Evolutionary conservation across 495 filamentous ascomycete species (phyloP).

Genomic region (Xylaria intraflava): DNA sequence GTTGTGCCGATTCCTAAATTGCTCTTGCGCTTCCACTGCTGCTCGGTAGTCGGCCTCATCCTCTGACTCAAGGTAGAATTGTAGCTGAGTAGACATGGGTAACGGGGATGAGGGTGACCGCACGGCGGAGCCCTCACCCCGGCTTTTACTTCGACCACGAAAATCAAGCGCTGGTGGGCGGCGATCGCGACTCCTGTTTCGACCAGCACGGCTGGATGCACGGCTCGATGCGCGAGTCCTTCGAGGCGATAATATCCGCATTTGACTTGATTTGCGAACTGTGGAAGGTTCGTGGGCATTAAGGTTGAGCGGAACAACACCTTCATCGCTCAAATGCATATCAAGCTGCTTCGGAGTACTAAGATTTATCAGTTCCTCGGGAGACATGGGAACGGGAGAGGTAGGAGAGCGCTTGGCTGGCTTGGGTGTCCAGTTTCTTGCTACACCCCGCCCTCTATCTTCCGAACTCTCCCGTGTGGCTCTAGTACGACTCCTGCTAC

Average conservation of each 20-base stretch:
- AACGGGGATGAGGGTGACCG: conserved; percentile 77
- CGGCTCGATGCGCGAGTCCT: conserved; percentile 34
- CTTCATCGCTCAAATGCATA: conserved; percentile 10
- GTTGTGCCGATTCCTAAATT: conserved; percentile 51
- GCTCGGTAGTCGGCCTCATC: conserved; percentile 57
- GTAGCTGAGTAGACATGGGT: conserved; percentile 50
- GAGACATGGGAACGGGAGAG: conserved; percentile 87
- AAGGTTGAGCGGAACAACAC: conserved; percentile 8
- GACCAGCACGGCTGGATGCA: conserved; percentile 39
- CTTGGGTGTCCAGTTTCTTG: conserved; percentile 59
- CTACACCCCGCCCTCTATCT: conserved; percentile 57
- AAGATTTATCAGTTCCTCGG: conserved; percentile 64
- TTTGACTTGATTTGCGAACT: conserved; percentile 33
- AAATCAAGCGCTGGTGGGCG: conserved; percentile 47
- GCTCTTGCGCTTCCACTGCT: conserved; percentile 55
- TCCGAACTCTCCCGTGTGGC: conserved; percentile 55
- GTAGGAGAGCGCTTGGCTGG: conserved; percentile 83
- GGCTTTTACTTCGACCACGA: conserved; percentile 44
- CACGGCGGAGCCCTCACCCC: conserved; percentile 50
- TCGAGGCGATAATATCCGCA: conserved; percentile 33
- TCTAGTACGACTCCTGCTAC: conserved; percentile 45
- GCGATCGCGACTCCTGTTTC: conserved; percentile 44
- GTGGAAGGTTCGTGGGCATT: conserved; percentile 33
- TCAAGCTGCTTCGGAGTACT: conserved; percentile 36
- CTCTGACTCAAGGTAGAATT: conserved; percentile 32